phyloP scores from a whole-genome alignment of 169 alveolate genomes.

The Eimeria praecox region DNA sequence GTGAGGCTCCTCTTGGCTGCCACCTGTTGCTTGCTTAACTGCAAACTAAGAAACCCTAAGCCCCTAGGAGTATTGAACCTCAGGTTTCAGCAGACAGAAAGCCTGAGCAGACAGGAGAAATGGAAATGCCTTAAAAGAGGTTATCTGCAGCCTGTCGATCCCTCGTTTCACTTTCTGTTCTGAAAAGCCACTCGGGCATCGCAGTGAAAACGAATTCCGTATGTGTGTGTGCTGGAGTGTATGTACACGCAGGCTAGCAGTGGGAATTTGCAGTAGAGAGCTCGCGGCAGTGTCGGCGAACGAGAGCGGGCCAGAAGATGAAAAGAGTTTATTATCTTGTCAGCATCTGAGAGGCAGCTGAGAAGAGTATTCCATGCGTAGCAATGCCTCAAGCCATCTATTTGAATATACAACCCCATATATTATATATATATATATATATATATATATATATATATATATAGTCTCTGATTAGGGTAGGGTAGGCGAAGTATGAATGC shows the following conservation, averaged over 20 bases:
- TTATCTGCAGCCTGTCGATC: not conserved
- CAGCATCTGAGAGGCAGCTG: not conserved
- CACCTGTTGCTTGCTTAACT: not conserved
- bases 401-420: not conserved
- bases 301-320: not conserved
- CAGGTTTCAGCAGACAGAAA: not conserved
- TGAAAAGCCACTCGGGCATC: not conserved
- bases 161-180: not conserved
- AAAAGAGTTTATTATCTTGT: not conserved
- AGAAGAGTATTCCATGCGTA: not conserved
- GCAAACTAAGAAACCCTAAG: not conserved
- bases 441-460: too few species aligned
- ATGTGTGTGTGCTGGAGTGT: not conserved
- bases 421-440: too few species aligned
- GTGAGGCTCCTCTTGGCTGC: not conserved
- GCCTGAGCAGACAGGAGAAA: not conserved
- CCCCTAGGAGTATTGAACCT: not conserved
- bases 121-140: not conserved
- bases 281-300: not conserved
- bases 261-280: slow-evolving; percentile 29
- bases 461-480: too few species aligned
- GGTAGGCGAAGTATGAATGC: not conserved
- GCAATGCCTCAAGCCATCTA: not conserved
- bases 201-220: not conserved
- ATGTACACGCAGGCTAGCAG: slow-evolving; percentile 25